phyloP scores from a whole-genome alignment of 257 asterid species.

The Capsicum rhomboideum region DNA sequence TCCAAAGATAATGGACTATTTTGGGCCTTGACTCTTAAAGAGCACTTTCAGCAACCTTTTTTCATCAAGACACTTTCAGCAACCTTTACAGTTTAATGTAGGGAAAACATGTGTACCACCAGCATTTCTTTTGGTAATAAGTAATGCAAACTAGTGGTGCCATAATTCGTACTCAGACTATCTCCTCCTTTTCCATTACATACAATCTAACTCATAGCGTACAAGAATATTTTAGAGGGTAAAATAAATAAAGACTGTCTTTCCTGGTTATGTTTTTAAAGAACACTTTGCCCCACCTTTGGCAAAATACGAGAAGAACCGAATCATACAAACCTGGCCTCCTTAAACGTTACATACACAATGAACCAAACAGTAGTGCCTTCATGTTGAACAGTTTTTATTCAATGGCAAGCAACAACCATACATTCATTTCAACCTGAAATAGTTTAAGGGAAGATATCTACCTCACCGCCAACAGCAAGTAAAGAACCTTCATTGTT shows the following conservation, averaged over 20 bases:
- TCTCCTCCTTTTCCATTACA: background rate
- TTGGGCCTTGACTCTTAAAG: too few species aligned
- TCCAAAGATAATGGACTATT: too few species aligned
- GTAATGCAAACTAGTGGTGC: background rate
- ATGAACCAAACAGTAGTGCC: background rate
- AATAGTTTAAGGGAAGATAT: background rate
- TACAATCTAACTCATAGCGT: background rate
- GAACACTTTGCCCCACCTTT: background rate
- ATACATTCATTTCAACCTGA: background rate
- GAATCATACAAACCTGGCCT: background rate
- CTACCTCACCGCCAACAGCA: constrained; percentile 96
- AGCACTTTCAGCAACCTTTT: background rate
- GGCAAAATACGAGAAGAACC: background rate
- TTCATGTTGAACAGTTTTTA: background rate
- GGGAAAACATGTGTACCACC: background rate
- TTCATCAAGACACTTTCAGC: background rate
- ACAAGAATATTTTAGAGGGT: background rate
- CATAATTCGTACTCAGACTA: background rate
- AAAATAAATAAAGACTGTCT: background rate
- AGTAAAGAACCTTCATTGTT: constrained; percentile 68
- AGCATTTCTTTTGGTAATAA: background rate
- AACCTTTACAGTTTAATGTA: background rate
- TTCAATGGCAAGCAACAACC: background rate
- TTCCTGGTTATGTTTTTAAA: background rate
- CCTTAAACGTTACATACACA: background rate